Percentiles rank a stretch among this genome's conserved stretches.
phyloP scores from a whole-genome alignment of 352 stramenopile species.

The Globisporangium nodosum region DNA sequence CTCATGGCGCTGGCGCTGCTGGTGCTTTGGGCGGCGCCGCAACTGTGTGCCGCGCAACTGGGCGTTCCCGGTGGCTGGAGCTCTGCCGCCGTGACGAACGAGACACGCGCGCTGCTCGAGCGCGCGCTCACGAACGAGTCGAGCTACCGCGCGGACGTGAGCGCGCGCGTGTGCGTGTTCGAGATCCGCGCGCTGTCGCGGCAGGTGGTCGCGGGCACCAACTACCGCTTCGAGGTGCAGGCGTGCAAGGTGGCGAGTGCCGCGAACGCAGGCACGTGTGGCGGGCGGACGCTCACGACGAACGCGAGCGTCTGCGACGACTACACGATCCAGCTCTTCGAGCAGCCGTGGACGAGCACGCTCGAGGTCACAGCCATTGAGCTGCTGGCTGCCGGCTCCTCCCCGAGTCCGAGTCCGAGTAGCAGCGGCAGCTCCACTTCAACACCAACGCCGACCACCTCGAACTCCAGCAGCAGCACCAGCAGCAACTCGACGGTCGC shows the following conservation, averaged over 20 bases:
- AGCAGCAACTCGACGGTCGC: background rate
- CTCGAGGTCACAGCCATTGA: conserved; percentile 54
- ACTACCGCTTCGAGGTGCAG: conserved; percentile 64
- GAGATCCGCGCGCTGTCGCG: conserved; percentile 25
- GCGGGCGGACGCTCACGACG: conserved; percentile 12
- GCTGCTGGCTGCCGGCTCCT: background rate
- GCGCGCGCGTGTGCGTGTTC: conserved; percentile 31
- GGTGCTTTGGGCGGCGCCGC: background rate
- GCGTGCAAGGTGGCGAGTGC: conserved; percentile 33
- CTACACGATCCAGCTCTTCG: conserved; percentile 51
- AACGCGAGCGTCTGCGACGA: conserved; percentile 18
- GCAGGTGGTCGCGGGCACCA: conserved; percentile 68
- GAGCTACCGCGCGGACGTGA: conserved; percentile 21
- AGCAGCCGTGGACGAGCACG: conserved; percentile 56
- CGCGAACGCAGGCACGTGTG: conserved; percentile 36
- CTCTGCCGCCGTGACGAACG: background rate
- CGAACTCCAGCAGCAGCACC: background rate
- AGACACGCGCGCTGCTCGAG: conserved; percentile 13
- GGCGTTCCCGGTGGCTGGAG: background rate
- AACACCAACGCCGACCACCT: conserved; percentile 2
- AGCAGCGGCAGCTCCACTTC: background rate
- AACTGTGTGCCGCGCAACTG: background rate
- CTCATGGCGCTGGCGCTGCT: background rate
- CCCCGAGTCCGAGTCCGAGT: conserved; percentile 5
- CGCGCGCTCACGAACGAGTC: conserved; percentile 20